A percentile compares a stretch with the other conserved stretches of the same genome.
Evolutionary conservation across 2,329 filamentous ascomycete genomes (phyloP).

Genomic region (Neocatenulostroma microsporum): DNA sequence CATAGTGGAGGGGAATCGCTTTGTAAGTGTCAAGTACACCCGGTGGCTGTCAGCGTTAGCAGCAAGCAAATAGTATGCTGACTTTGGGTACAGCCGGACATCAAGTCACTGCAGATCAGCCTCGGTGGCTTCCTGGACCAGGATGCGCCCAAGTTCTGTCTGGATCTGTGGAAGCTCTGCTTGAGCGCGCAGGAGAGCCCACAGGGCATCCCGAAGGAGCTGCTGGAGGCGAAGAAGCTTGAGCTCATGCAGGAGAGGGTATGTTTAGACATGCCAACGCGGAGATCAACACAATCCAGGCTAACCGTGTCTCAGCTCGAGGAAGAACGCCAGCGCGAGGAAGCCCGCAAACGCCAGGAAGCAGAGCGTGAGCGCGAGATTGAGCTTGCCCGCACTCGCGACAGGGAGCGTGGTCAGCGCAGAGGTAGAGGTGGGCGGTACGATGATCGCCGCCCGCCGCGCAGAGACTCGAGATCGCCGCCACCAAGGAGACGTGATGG

Average conservation of each 20-base stretch:
- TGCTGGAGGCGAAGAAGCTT: slow-evolving; percentile 91
- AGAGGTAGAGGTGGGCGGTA: slow-evolving; percentile 43
- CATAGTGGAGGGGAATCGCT: slow-evolving; percentile 63
- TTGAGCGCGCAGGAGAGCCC: slow-evolving; percentile 82
- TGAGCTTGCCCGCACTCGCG: slow-evolving; percentile 1
- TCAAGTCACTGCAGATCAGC: slow-evolving; percentile 90
- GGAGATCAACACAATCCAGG: too few relatives aligned
- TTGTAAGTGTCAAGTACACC: slow-evolving; percentile 48
- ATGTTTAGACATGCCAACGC: slow-evolving; percentile 16
- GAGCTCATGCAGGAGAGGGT: slow-evolving; percentile 96
- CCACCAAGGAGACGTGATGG: slow-evolving; percentile 44
- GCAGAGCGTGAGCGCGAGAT: slow-evolving; percentile 52
- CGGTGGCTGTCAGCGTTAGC: slow-evolving; percentile 1
- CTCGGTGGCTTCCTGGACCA: slow-evolving; percentile 93
- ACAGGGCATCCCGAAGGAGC: slow-evolving; percentile 86
- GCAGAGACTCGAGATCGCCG: slow-evolving; percentile 45
- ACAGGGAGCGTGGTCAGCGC: slow-evolving; percentile 28
- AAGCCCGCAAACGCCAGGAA: slow-evolving; percentile 62
- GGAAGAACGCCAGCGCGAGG: slow-evolving; percentile 72
- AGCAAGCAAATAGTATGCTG: slow-evolving; percentile 5
- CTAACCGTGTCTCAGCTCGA: slow-evolving; percentile 60
- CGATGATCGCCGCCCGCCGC: slow-evolving; percentile 42
- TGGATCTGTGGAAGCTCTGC: slow-evolving; percentile 86
- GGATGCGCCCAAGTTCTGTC: slow-evolving; percentile 81
- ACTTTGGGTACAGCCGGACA: slow-evolving; percentile 62